Base-by-base conservation (phyloP, 2,329 filamentous ascomycete genomes). In the Fragosphaeria purpurea region DNA sequence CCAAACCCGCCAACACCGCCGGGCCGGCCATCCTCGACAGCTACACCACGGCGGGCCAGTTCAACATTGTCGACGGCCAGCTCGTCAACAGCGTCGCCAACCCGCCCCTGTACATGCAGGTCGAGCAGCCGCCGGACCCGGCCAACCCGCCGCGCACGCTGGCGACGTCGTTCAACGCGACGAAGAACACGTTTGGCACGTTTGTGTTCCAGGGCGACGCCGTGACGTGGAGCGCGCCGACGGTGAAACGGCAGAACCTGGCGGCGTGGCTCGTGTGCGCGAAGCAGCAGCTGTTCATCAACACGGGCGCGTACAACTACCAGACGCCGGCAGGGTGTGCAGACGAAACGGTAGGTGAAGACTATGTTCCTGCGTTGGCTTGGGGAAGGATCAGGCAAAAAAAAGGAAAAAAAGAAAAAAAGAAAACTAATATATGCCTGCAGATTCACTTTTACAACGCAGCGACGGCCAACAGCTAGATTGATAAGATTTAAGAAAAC, bases 191-290 rank as follows among this genome's bases (percentile, higher is more conserved):
- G 0, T 81, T 76, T 52, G 78, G 78, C 6, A 71, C 70, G 0
- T 82, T 82, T 60, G 70, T 63, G 0, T 82, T 73, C 61, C 71
- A 73, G 55, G 77, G 77, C n/a, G 78, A 82, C 60, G 71, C 76
- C 3, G 60, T 81, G 37, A 74, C 73, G 9, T 82, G 78, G 79
- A 69, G 62, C 48, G 68, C 67, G 11, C 60, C 69, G 1, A 70
- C 68, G 31, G 63, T 81, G 37, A 63, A 65, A 46, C 62, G 78
- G 38, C 77, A 76, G 47, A 82, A 82, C 59, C 59, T 70, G 43
- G 74, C 71, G 22, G 78, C 79, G 1, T 82, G 77, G 76, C 71
- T 79, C 55, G 77, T 82, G 48, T 82, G 77, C 55, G 65, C 64
- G 44, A 65, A 67, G 6, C 71, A 77, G 63, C 61, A 59, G 44